Evolutionary conservation across 2,329 filamentous ascomycete genomes (phyloP).

Genomic region (Blastomyces gilchristii): DNA sequence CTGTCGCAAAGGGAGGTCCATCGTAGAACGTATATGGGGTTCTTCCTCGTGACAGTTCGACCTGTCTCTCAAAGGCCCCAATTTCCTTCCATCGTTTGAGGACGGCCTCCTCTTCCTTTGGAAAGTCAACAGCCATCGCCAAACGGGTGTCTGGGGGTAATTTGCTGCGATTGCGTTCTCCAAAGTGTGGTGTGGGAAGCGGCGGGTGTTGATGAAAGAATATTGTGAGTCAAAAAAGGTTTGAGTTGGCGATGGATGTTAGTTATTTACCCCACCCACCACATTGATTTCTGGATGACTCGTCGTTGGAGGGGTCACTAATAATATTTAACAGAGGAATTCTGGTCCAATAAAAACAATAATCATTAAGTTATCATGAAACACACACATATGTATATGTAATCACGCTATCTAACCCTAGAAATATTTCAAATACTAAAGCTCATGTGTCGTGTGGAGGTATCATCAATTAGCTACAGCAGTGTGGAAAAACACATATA

Average conservation of each 20-base stretch:
- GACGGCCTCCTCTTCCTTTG: conserved; percentile 77
- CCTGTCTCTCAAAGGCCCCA: conserved; percentile 78
- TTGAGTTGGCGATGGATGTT: background rate
- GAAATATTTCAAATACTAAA: background rate
- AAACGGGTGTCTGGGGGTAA: conserved; percentile 18
- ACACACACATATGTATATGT: background rate
- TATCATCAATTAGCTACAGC: conserved; percentile 3
- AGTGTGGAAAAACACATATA: background rate
- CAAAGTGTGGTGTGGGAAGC: conserved; percentile 10
- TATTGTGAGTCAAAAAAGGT: conserved; percentile 11
- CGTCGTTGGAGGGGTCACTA: background rate
- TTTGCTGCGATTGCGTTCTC: conserved; percentile 2
- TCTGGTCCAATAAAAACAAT: background rate
- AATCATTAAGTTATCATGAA: background rate
- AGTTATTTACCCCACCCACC: conserved; percentile 1
- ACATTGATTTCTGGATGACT: conserved; percentile 9
- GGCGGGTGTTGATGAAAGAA: conserved; percentile 6
- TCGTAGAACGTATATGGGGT: conserved; percentile 92
- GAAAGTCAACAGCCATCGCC: conserved; percentile 80
- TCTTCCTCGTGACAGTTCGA: conserved; percentile 72
- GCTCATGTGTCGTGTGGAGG: background rate
- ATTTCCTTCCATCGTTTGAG: conserved; percentile 85
- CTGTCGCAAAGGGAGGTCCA: conserved; percentile 69
- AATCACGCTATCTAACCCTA: conserved; percentile 1
- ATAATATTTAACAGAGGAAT: background rate